These are phyloP conservation scores for Suillus bovinus DNA, from an alignment of 768 basidiomycete species.

Conservation along the genomic window DNA sequence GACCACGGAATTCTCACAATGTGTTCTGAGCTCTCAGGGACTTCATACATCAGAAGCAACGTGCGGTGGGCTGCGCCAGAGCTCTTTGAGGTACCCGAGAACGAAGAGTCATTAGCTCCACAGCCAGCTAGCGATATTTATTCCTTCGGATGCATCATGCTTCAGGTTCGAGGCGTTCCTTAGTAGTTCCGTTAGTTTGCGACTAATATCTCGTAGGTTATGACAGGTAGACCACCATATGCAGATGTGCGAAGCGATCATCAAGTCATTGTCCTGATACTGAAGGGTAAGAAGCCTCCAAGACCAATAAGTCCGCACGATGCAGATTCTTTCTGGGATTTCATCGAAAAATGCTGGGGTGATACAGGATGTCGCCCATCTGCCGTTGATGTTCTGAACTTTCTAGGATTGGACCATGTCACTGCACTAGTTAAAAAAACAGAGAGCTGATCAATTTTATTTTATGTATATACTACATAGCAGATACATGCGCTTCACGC, in stretches of 20 bases:
- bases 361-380: constrained; percentile 15
- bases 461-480: too few relatives aligned
- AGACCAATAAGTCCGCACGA: constrained; percentile 17
- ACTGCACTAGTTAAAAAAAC: too few relatives aligned
- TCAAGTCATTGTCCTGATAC: constrained; percentile 25
- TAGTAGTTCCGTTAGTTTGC: not conserved
- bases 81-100: not conserved
- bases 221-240: constrained; percentile 9
- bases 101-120: not conserved
- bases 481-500: too few relatives aligned
- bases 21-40: too few relatives aligned
- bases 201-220: not conserved
- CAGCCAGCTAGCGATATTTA: constrained; percentile 1
- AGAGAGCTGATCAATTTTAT: too few relatives aligned
- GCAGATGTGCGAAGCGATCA: not conserved
- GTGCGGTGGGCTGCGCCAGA: constrained; percentile 6
- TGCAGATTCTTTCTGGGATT: constrained; percentile 12
- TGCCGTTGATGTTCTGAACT: too few relatives aligned
- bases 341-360: constrained; percentile 5
- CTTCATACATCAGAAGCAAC: not conserved
- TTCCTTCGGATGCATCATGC: constrained; percentile 8
- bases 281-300: constrained; percentile 11
- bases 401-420: too few relatives aligned
- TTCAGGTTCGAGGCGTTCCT: not conserved
- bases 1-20: too few relatives aligned